phyloP scores from a whole-genome alignment of 805 yeast species.

The Candida nanaspora region DNA sequence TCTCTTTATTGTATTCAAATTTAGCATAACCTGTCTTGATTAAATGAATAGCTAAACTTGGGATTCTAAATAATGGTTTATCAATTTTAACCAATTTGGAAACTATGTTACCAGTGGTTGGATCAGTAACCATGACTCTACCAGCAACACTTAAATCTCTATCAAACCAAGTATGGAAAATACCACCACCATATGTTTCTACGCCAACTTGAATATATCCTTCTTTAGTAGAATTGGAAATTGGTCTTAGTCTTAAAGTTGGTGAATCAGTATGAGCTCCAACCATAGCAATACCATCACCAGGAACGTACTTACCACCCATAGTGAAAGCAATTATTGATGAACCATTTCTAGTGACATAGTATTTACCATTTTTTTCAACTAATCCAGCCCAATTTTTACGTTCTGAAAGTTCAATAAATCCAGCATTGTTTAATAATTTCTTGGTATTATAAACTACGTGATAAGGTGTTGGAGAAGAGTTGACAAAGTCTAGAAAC shows the following conservation, averaged over 20 bases:
- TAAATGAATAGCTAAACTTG: conserved; percentile 90
- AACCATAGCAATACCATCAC: conserved; percentile 78
- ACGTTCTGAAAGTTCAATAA: conserved; percentile 66
- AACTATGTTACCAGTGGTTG: conserved; percentile 38
- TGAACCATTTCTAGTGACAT: conserved; percentile 83
- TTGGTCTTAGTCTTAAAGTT: conserved; percentile 79
- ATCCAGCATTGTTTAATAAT: conserved; percentile 56
- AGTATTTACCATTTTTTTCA: conserved; percentile 58
- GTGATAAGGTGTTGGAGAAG: conserved; percentile 92
- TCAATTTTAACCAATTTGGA: conserved; percentile 73
- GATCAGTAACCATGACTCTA: conserved; percentile 62
- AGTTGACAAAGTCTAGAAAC: conserved; percentile 71
- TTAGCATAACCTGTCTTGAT: conserved; percentile 69
- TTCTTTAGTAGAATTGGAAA: conserved; percentile 59
- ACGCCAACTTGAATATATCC: conserved; percentile 89
- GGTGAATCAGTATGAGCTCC: conserved; percentile 99
- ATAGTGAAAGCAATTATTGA: conserved; percentile 83
- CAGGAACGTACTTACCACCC: conserved; percentile 66
- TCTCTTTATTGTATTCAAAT: conserved; percentile 85
- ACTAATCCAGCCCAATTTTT: conserved; percentile 57
- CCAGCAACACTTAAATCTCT: conserved; percentile 91
- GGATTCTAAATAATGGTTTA: conserved; percentile 82
- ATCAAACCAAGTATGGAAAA: conserved; percentile 97
- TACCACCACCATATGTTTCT: conserved; percentile 92
- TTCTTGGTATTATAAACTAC: conserved; percentile 65